Base-by-base conservation (phyloP, 257 asterid species). In the Schizonepeta tenuifolia region DNA sequence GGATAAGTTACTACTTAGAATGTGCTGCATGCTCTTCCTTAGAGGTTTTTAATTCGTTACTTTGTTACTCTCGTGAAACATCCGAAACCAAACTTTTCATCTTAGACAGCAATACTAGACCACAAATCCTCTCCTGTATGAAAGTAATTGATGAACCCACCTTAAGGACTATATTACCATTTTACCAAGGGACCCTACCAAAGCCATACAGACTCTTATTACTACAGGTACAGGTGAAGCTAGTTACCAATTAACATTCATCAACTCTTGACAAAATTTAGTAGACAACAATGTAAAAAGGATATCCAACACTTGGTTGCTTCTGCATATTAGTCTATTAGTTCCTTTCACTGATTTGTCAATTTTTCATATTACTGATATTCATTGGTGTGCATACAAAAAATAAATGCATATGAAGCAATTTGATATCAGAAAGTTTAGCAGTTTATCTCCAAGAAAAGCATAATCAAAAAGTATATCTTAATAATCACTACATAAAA, bases 401-500 rank as follows among this genome's bases (percentile, higher is more conserved):
- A 49, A 49, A 49, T 49, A 35, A 3, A 17, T 4, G 50, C 36
- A 65, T 31, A 9, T 5, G 62, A 33, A 62, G 49, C 40, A 49
- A 10, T 7, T 49, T 17, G 18, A 73, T 50, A 22, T 50, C 44
- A 43, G 11, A 35, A 43, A n/a, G 40, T 55, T 20, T 18, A 22
- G 58, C 57, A 20, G 66, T 44, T 8, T 11, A 40, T 67, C 9
- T 49, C 49, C 38, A 62, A 63, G 40, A n/a, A 26, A 31, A 74
- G 70, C 20, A 50, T 21, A 31, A 21, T n/a, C 62, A 35, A 17
- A 21, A 17, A 15, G 15, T 31, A 12, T 61, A 38, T 50, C 15
- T 17, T 46, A 75, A 59, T 38, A 62, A 44, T 31, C 28, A 70
- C 15, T 51, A 69, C 50, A 53, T 62, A 28, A 44, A 56, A 9